Base-by-base conservation (phyloP, 805 yeast species). In the Scheffersomyces ergatensis region DNA sequence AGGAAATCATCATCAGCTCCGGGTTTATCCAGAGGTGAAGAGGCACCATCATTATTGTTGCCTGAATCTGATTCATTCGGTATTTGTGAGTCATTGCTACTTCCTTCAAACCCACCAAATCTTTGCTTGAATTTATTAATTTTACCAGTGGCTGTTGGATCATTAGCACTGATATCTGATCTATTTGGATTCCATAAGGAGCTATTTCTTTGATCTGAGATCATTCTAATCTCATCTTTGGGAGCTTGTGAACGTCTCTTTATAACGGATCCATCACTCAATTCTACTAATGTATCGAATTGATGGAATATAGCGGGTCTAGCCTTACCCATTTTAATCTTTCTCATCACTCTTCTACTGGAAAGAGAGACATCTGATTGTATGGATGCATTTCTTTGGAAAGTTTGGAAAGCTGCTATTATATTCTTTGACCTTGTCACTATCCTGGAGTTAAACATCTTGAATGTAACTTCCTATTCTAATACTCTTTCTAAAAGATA, bases 241-340 rank as follows among this genome's bases (percentile, higher is more conserved):
- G 99, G 99, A 44, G 81, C 88, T 49, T 86, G 95, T 0, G 96
- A 81, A 53, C 86, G 77, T 64, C 99, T 78, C 26, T 70, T 71
- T 25, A 89, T 72, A 2, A 95, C 96, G 23, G 97, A 85, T 2
- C 99, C 99, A 60, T 93, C 99, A 49, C 95, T 84, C 43, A 90
- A 74, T 64, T 92, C 96, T n/a, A 93, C 90, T 27, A 76, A 65
- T 24, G 90, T 85, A 48, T 92, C 89, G 60, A 93, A 93, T 62
- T 88, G 88, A 67, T 92, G 78, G 64, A 88, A 90, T 31, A 93
- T 85, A 25, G 97, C 89, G 2, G 98, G 97, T 64, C 97, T 80
- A 14, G 96, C 89, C 60, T 85, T 85, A 41, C 97, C 97, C 41
- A 83, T 64, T 45, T 70, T 63, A 52, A 86, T 84, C 60, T 80